A percentile compares a stretch with the other conserved stretches of the same genome.
Evolutionary conservation across 2,329 filamentous ascomycete genomes (phyloP).

Genomic region (Graphiopsis chlorocephala): DNA sequence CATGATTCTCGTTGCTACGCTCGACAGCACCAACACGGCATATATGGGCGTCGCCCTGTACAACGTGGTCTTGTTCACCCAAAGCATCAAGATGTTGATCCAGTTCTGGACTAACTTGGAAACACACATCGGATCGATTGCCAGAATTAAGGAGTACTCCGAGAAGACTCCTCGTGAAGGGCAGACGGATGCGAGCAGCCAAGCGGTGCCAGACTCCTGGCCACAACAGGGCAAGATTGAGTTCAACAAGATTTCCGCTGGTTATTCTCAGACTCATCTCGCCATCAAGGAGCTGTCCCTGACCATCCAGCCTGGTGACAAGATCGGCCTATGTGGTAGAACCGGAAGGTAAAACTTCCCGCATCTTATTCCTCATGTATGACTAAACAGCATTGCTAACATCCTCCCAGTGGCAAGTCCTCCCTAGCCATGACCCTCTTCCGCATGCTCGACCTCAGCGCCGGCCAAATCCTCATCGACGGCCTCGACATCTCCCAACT

Average conservation of each 20-base stretch:
- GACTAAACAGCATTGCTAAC: conserved; percentile 22
- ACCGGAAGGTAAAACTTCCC: conserved; percentile 45
- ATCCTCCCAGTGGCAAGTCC: conserved; percentile 47
- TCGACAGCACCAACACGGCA: conserved; percentile 45
- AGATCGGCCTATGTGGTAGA: conserved; percentile 53
- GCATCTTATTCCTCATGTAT: background rate
- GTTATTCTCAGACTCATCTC: conserved; percentile 25
- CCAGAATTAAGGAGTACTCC: conserved; percentile 54
- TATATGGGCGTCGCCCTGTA: conserved; percentile 54
- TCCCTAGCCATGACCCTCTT: conserved; percentile 50
- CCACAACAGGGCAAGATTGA: conserved; percentile 12
- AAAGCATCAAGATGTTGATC: conserved; percentile 51
- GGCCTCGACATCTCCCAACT: conserved; percentile 46
- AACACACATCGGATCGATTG: conserved; percentile 57
- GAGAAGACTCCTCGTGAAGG: conserved; percentile 44
- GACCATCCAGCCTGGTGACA: conserved; percentile 47
- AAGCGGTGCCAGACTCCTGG: background rate
- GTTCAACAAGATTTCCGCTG: conserved; percentile 13
- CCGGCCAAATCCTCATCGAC: conserved; percentile 48
- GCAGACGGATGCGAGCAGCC: background rate
- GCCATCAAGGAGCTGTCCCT: conserved; percentile 49
- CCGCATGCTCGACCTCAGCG: conserved; percentile 46
- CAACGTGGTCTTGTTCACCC: conserved; percentile 54
- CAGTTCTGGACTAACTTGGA: conserved; percentile 57
- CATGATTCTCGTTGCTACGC: conserved; percentile 33